Percentiles rank a stretch among this genome's conserved stretches.
These are phyloP conservation scores for Penicillium waksmanii DNA, from an alignment of 495 filamentous ascomycete genomes.

Conservation along the genomic window DNA sequence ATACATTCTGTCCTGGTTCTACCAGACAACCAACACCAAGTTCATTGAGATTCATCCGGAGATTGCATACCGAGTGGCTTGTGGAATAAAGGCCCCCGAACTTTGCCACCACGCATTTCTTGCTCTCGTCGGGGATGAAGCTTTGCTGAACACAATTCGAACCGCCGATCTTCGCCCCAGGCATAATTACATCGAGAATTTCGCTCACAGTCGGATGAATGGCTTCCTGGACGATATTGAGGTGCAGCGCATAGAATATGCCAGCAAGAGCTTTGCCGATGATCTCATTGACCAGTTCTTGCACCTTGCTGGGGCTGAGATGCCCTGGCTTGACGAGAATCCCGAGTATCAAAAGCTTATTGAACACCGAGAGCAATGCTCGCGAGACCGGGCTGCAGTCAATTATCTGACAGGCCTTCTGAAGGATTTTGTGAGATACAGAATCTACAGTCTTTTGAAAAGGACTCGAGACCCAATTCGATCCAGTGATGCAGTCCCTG, in stretches of 20 bases:
- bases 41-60: constrained; percentile 56
- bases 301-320: constrained; percentile 37
- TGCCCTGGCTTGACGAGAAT: constrained; percentile 46
- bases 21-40: constrained; percentile 40
- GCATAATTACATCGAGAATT: constrained; percentile 22
- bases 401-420: too few species aligned
- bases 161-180: constrained; percentile 4
- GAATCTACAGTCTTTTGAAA: constrained; percentile 25
- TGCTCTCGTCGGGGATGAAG: constrained; percentile 51
- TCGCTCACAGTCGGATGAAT: constrained; percentile 28
- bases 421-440: constrained; percentile 36
- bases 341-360: constrained; percentile 29
- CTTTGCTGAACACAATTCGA: constrained; percentile 37
- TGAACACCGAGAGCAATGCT: constrained; percentile 18
- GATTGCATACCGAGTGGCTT: constrained; percentile 47
- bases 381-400: background rate
- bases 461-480: constrained; percentile 14
- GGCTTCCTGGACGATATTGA: constrained; percentile 47
- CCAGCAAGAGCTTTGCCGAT: constrained; percentile 48
- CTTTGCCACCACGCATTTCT: constrained; percentile 53
- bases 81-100: constrained; percentile 38
- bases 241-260: constrained; percentile 54
- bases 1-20: constrained; percentile 53
- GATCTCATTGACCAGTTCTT: constrained; percentile 39
- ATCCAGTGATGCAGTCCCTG: constrained; percentile 7